These are phyloP conservation scores for Tolypocladium cylindrosporum DNA, from an alignment of 2,329 filamentous ascomycete species.

Conservation along the genomic window DNA sequence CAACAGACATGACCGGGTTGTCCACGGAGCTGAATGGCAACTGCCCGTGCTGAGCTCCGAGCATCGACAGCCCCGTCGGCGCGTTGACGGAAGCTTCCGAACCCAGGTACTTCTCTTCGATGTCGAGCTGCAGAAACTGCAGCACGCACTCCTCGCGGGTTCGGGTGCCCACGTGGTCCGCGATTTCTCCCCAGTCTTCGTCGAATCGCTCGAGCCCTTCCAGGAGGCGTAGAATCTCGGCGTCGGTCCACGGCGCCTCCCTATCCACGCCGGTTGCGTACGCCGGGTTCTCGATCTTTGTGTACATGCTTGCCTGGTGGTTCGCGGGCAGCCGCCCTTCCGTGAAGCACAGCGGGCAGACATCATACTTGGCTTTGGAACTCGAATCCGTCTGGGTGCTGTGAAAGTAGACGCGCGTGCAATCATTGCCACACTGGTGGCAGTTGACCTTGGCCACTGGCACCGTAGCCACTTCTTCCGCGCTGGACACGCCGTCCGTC, in stretches of 20 bases:
- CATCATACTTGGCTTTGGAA: constrained; percentile 66
- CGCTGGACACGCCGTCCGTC: constrained; percentile 52
- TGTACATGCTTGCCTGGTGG: constrained; percentile 71
- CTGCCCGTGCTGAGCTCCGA: constrained; percentile 66
- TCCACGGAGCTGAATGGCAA: constrained; percentile 87
- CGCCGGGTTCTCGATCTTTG: constrained; percentile 79
- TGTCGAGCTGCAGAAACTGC: constrained; percentile 92
- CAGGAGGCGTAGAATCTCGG: constrained; percentile 78
- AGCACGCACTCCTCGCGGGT: constrained; percentile 94
- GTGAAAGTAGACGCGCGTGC: constrained; percentile 55
- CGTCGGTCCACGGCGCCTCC: constrained; percentile 83
- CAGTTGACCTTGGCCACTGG: constrained; percentile 67
- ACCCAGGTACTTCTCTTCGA: constrained; percentile 94
- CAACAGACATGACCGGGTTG: constrained; percentile 93
- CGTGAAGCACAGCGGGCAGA: constrained; percentile 85
- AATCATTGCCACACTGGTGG: constrained; percentile 87
- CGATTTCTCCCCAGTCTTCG: constrained; percentile 89
- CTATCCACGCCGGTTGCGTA: constrained; percentile 72
- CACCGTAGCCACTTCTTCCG: constrained; percentile 54
- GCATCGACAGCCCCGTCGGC: constrained; percentile 50
- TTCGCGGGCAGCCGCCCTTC: constrained; percentile 75
- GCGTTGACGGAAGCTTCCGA: constrained; percentile 48
- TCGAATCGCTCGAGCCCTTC: constrained; percentile 90
- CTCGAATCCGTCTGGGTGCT: constrained; percentile 46
- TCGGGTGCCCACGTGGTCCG: constrained; percentile 83